A percentile compares a stretch with the other conserved stretches of the same genome.
phyloP scores from a whole-genome alignment of 257 asterid genomes.

The Solanum lignicaule region DNA sequence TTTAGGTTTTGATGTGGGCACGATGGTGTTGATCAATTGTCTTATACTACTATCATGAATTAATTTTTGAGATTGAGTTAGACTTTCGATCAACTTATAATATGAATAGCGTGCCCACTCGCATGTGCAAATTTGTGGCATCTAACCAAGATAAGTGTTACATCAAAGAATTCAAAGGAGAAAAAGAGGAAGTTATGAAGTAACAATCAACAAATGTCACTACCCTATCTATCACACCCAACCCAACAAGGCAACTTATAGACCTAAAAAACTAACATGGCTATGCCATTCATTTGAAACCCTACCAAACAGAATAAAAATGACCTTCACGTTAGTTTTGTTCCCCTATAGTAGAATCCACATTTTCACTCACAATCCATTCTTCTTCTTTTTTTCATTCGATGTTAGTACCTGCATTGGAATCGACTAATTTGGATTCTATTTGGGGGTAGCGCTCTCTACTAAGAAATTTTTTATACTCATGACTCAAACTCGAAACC shows the following conservation, averaged over 20 bases:
- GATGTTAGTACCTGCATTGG: neutral
- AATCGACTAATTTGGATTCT: neutral
- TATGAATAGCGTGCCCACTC: neutral
- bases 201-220: constrained; percentile 14
- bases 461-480: no score
- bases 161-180: neutral
- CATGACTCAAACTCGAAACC: neutral
- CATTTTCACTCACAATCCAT: neutral
- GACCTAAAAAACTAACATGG: constrained; percentile 22
- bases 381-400: no score
- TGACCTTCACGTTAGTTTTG: constrained; percentile 25
- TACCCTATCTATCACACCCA: constrained; percentile 9
- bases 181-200: constrained; percentile 21
- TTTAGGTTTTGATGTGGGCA: neutral
- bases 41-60: neutral
- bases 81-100: neutral
- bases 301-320: constrained; percentile 8
- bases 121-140: constrained; percentile 1
- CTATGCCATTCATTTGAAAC: constrained; percentile 1
- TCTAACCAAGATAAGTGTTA: neutral
- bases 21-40: neutral
- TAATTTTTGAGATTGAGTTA: neutral
- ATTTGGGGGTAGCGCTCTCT: neutral
- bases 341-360: neutral
- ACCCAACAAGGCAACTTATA: neutral